phyloP scores from a whole-genome alignment of 164 flowering plant genomes.

The Houttuynia cordata region DNA sequence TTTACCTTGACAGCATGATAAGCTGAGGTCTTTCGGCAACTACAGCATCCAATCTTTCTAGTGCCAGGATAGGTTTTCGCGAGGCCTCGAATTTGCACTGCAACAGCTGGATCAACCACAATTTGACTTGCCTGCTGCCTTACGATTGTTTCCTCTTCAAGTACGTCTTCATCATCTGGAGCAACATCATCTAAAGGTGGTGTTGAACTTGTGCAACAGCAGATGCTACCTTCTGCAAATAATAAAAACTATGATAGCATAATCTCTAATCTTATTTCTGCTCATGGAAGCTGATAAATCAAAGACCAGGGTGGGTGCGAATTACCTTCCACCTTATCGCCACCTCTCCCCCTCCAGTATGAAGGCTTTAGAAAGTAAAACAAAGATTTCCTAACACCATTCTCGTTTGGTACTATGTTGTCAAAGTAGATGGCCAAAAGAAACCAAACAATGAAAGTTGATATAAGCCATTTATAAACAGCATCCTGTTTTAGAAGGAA shows the following conservation, averaged over 20 bases:
- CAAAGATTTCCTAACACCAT: slow-evolving; percentile 73
- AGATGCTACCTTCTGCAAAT: slow-evolving; percentile 61
- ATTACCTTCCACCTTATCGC: slow-evolving; percentile 60
- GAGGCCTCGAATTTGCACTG: slow-evolving; percentile 91
- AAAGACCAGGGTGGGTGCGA: slow-evolving; percentile 3
- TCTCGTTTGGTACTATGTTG: slow-evolving; percentile 67
- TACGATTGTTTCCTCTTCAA: slow-evolving; percentile 67
- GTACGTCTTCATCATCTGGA: slow-evolving; percentile 90
- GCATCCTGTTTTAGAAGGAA: slow-evolving; percentile 48
- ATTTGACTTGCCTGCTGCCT: slow-evolving; percentile 47
- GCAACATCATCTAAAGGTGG: slow-evolving; percentile 37
- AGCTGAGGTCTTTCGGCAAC: slow-evolving; percentile 52
- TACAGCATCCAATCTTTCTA: slow-evolving; percentile 55
- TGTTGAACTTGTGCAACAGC: slow-evolving; percentile 51
- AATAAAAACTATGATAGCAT: slow-evolving; percentile 4
- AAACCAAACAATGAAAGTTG: slow-evolving; percentile 64
- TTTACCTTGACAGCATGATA: slow-evolving; percentile 86
- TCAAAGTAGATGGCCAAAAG: slow-evolving; percentile 88
- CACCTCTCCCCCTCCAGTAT: slow-evolving; percentile 92
- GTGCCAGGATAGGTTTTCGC: slow-evolving; percentile 74
- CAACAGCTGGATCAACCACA: slow-evolving; percentile 43
- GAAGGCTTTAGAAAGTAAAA: slow-evolving; percentile 71
- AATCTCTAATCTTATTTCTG: not conserved
- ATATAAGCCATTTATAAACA: slow-evolving; percentile 59
- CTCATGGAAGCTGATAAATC: not conserved